Evolutionary conservation across 2,329 filamentous ascomycete species (phyloP).

Genomic region (Penicillium sp.): DNA sequence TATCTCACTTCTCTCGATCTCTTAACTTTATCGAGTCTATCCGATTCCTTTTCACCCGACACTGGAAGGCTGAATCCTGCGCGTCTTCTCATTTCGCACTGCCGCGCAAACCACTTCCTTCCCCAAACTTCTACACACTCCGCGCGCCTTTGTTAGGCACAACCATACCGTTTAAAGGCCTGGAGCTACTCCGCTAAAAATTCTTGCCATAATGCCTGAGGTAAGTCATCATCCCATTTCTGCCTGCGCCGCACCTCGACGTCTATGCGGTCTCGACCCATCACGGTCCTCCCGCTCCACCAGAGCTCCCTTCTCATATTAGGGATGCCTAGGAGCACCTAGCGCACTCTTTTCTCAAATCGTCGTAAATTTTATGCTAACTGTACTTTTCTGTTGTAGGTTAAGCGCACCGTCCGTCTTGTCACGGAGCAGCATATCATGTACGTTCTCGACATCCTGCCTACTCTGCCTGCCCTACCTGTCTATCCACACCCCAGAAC

Average conservation of each 20-base stretch:
- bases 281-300: background rate
- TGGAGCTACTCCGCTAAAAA: background rate
- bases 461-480: background rate
- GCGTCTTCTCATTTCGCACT: background rate
- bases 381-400: slow-evolving; percentile 42
- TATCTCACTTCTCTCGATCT: background rate
- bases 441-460: slow-evolving; percentile 55
- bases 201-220: slow-evolving; percentile 30
- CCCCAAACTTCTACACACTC: background rate
- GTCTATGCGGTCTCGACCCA: background rate
- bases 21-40: background rate
- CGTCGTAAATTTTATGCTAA: slow-evolving; percentile 13
- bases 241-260: background rate
- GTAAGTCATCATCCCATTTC: slow-evolving; percentile 24
- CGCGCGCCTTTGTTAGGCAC: background rate
- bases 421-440: slow-evolving; percentile 87
- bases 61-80: background rate
- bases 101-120: background rate
- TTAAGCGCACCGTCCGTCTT: slow-evolving; percentile 87
- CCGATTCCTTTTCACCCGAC: background rate
- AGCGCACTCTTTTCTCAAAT: background rate
- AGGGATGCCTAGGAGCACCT: background rate
- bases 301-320: background rate
- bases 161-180: background rate
- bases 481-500: background rate